Base-by-base conservation (phyloP, 2,329 filamentous ascomycete genomes). In the Talaromyces sp. region DNA sequence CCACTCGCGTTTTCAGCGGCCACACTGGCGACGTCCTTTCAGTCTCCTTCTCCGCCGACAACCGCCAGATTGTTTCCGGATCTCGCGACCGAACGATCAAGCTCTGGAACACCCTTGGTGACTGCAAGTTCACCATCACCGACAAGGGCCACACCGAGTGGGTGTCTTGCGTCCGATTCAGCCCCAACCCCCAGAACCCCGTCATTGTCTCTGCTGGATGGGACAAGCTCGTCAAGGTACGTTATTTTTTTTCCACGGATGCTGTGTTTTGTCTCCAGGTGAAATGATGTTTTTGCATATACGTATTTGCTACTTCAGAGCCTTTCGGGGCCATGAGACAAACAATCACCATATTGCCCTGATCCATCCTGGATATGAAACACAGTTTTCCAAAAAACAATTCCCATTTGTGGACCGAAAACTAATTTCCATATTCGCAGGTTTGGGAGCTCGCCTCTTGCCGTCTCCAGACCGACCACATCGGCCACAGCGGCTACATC, bases 291-390 rank as follows among this genome's bases (percentile, higher is more conserved):
- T 89, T 47, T 87, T 90, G 86, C 88, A 90, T 87, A 80, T 83
- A 92, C 92, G 93, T 98, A 98, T 98, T 98, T 98, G 95, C 95
- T 98, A 98, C 95, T 99, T 98, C 94, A 97, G 95, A 99, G 92
- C 92, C 87, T 75, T 83, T 81, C 80, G 79, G 56, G 87, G 93
- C 92, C 81, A 96, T 98, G 95, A 99, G 94, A 99, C 91, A 88
- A 96, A 84, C 83, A 86, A 87, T 90, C 90, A 94, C 92, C 90
- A 83, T 85, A 56, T 70, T 75, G 73, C 73, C 64, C 75, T 77
- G 76, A 77, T 76, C 74, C 71, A 77, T 69, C 63, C 51, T 14
- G 44, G 44, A 53, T 27, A 47, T 60, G 61, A 52, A 61, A 62
- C 63, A 44, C 42, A 42, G 44, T 8, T 27, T 47, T 27, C 44